Evolutionary conservation across 2,329 filamentous ascomycete species (phyloP).

Genomic region (Aschersonia sp.): DNA sequence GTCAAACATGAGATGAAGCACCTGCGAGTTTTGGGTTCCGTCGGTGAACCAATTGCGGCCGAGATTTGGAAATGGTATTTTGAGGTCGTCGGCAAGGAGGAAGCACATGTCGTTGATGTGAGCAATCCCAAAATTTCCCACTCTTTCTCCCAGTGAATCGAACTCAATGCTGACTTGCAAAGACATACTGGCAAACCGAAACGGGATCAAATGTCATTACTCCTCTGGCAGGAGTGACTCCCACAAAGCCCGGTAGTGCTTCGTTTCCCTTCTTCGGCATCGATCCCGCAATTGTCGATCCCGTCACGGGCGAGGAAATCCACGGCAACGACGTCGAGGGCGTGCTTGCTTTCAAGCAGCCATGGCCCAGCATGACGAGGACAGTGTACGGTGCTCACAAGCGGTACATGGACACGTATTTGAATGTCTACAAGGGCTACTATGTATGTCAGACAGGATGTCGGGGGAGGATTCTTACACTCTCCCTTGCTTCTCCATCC

Average conservation of each 20-base stretch:
- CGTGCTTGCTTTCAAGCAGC: conserved; percentile 90
- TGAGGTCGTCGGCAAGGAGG: conserved; percentile 83
- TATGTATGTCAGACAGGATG: conserved; percentile 51
- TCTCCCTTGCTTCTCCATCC: background rate
- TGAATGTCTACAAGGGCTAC: conserved; percentile 95
- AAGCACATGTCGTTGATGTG: conserved; percentile 88
- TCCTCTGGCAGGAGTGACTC: conserved; percentile 80
- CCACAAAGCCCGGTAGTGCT: conserved; percentile 91
- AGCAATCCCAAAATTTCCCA: conserved; percentile 18
- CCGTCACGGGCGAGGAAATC: conserved; percentile 85
- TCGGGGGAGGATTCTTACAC: too few relatives aligned
- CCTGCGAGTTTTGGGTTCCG: conserved; percentile 79
- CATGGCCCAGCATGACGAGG: conserved; percentile 96
- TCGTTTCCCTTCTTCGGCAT: conserved; percentile 97
- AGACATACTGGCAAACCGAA: conserved; percentile 99
- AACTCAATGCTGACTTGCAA: conserved; percentile 10
- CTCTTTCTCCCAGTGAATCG: background rate
- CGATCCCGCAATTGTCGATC: conserved; percentile 94
- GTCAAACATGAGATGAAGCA: conserved; percentile 82
- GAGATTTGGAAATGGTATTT: conserved; percentile 99
- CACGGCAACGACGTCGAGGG: conserved; percentile 94
- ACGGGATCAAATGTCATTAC: conserved; percentile 95
- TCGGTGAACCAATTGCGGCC: conserved; percentile 92
- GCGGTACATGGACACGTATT: conserved; percentile 96
- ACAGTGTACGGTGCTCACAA: conserved; percentile 97